Evolutionary conservation across 805 yeast species (phyloP), one percentile per base, ranked within the genome.

Genomic region (Ogataea salicorniae): DNA sequence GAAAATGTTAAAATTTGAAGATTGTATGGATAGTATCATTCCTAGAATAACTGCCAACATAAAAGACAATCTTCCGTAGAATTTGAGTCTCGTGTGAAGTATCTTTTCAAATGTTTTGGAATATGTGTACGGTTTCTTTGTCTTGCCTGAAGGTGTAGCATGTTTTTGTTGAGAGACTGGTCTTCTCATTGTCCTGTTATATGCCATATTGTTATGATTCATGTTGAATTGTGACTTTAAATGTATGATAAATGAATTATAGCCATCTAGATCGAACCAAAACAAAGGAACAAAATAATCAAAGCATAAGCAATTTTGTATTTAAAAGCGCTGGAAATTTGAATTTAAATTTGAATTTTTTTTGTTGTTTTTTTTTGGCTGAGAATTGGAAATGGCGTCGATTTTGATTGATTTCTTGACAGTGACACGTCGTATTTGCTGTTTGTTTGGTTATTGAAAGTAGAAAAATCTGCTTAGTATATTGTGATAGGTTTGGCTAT

Each of bases 11-110:
- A 62, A 49, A 5, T 56, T 47, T 39, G 52, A 59, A 4, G 62
- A 26, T 11, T 26, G 58, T 15, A 65, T 9, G 6, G 56, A 51
- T 7, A 65, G 34, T 3, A 60, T 2, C 9, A 59, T 1, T 0
- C 64, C 42, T 16, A 60, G 16, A 5, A 54, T 2, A 1, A 58
- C 18, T 14, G 68, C 51, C 17, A 61, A 15, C 1, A 62, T 5
- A 1, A 58, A 48, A 7, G 67, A 54, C 14, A 67, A 31, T 38
- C 68, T 52, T 20, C 58, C 54, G 47, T 57, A 65, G 49, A 55
- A 68, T 39, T 48, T 52, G 48, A 68, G 45, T 48, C 72, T 53
- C 34, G 57, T 54, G 35, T 47, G 41, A 37, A 52, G 51, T 8
- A 62, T 61, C 40, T 55, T 60, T 11, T 58, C 51, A 29, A 60